Base-by-base conservation (phyloP, 768 basidiomycete genomes). In the Boletus sp. region DNA sequence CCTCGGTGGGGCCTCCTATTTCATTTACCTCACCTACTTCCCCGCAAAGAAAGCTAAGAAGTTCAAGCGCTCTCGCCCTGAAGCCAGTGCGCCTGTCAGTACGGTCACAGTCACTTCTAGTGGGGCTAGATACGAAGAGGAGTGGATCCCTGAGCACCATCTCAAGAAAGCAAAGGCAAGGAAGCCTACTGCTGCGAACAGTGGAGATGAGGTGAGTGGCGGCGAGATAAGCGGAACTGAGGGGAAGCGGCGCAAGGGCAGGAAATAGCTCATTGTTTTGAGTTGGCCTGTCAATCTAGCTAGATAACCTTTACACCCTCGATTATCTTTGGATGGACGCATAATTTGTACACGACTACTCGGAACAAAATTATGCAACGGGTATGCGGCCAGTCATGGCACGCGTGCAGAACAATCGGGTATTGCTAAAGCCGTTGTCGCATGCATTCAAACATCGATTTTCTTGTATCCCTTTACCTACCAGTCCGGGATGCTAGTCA, bases 141-240 rank as follows among this genome's bases (percentile, higher is more conserved):
- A 94, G 66, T 94, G 92, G 92, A 94, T 94, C 62, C 92, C 92
- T n/a, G 88, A 89, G 62, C 89, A 92, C 66, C 92, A 93, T 64
- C 76, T 92, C 58, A 88, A 83, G 77, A 89, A 89, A 71, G 55
- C 73, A 33, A 90, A 83, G 70, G 69, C 72, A 17, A 65, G 71
- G 37, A 83, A 80, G 63, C 78, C 80, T 60, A 73, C 72, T 1
- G 79, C 76, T 29, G 75, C 69, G 40, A 82, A 75, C 61, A 85
- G 84, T 55, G 89, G 82, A 20, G 89, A 86, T 46, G 88, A 89
- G 54, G 64, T 81, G 32, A 90, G 88, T 55, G 84, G 81, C 18
- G 82, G 75, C 4, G 89, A 91, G 70, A 74, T 78, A 17, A 89
- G 86, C 54, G 83, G 83, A 3, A 68, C 81, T 24, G 89, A 90